Percentiles rank a stretch among this genome's conserved stretches.
Evolutionary conservation across 306 rosid genomes (phyloP).

Genomic region (Begonia masoniana): DNA sequence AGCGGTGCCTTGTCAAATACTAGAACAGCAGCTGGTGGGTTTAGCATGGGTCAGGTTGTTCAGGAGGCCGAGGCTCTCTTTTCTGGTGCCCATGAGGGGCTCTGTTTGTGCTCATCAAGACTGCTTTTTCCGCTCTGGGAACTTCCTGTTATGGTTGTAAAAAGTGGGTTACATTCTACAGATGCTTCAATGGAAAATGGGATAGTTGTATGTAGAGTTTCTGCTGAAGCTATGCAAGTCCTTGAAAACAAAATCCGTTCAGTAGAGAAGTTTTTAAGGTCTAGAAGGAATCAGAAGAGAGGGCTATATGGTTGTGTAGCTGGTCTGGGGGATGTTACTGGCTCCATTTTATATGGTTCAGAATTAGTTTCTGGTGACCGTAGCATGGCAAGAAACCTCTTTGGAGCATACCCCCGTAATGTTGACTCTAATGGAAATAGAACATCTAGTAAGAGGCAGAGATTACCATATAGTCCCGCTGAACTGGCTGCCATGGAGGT

Average conservation of each 20-base stretch:
- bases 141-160: constrained; percentile 75
- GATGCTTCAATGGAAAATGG: constrained; percentile 48
- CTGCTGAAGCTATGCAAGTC: constrained; percentile 81
- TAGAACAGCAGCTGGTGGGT: constrained; percentile 79
- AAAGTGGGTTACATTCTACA: constrained; percentile 43
- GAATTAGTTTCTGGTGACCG: constrained; percentile 68
- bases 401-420: constrained; percentile 66
- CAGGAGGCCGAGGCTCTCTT: constrained; percentile 97
- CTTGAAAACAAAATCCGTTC: constrained; percentile 79
- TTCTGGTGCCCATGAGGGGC: constrained; percentile 98
- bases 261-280: constrained; percentile 70
- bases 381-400: constrained; percentile 73
- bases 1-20: constrained; percentile 65
- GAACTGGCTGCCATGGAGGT: constrained; percentile 99
- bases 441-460: constrained; percentile 66
- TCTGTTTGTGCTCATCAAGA: constrained; percentile 84
- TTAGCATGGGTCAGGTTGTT: constrained; percentile 99
- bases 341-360: constrained; percentile 86
- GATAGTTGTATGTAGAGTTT: constrained; percentile 66
- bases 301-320: constrained; percentile 98
- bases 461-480: constrained; percentile 87
- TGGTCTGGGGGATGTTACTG: constrained; percentile 78
- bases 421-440: constrained; percentile 60
- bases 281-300: constrained; percentile 89
- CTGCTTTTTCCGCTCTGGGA: constrained; percentile 95